Conservation (phyloP, 768 basidiomycete genomes). For the Lyophyllum shimeji region DNA sequence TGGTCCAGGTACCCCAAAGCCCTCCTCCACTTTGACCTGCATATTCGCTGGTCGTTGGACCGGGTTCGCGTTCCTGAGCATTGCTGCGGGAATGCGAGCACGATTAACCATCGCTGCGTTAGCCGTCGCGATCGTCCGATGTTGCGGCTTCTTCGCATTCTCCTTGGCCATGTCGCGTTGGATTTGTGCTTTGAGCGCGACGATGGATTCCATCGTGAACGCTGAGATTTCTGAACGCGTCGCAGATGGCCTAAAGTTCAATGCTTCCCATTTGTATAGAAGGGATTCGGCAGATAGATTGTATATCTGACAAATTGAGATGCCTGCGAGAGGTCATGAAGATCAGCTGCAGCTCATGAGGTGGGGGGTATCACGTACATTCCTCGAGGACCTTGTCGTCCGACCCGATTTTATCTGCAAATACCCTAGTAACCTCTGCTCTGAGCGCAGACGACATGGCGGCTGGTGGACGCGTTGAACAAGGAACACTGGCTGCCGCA, state of each 20-base stretch:
- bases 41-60: conserved; percentile 13
- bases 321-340: conserved; percentile 45
- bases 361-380: conserved; percentile 36
- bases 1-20: conserved; percentile 22
- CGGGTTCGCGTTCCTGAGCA: conserved; percentile 21
- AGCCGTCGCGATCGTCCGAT: conserved; percentile 22
- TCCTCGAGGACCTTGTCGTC: conserved; percentile 50
- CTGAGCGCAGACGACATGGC: conserved; percentile 20
- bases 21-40: conserved; percentile 37
- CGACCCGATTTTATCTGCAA: conserved; percentile 23
- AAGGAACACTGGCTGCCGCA: neutral
- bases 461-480: conserved; percentile 2
- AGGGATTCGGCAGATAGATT: conserved; percentile 51
- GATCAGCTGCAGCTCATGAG: neutral
- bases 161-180: conserved; percentile 43
- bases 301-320: conserved; percentile 63
- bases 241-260: conserved; percentile 35
- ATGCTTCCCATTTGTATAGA: conserved; percentile 70
- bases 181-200: conserved; percentile 46
- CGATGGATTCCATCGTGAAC: conserved; percentile 49
- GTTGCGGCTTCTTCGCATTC: conserved; percentile 31
- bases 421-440: conserved; percentile 26
- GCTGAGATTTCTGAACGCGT: conserved; percentile 35
- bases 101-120: conserved; percentile 34
- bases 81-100: conserved; percentile 28